Evolutionary conservation across 2,329 filamentous ascomycete genomes (phyloP).

Genomic region (Penicillium paneum): DNA sequence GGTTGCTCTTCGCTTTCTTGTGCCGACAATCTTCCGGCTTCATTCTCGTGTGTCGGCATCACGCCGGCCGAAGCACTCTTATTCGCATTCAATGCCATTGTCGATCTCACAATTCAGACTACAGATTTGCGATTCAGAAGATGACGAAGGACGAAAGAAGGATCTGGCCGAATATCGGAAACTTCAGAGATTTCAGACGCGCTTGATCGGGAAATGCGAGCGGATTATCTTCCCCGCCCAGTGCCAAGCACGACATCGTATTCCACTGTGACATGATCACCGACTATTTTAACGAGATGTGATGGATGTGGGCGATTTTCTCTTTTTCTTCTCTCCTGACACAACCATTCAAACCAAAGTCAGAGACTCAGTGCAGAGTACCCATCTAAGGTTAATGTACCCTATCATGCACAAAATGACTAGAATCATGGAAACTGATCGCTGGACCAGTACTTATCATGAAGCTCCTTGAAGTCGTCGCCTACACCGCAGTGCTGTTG

Average conservation of each 20-base stretch:
- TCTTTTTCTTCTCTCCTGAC: neutral
- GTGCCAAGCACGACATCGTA: slow-evolving; percentile 20
- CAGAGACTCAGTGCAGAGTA: slow-evolving; percentile 16
- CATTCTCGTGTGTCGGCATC: neutral
- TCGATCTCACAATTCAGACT: neutral
- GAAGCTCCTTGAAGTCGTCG: slow-evolving; percentile 21
- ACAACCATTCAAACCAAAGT: neutral
- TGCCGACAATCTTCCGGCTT: neutral
- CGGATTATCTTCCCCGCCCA: slow-evolving; percentile 2
- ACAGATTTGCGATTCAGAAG: neutral
- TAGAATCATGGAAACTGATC: slow-evolving; percentile 27
- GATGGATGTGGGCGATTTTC: neutral
- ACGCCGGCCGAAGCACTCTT: neutral
- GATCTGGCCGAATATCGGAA: neutral
- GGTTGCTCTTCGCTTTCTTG: slow-evolving; percentile 25
- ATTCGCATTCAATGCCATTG: slow-evolving; percentile 6
- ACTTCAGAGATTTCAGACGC: slow-evolving; percentile 1
- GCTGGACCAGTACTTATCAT: slow-evolving; percentile 21
- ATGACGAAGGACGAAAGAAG: neutral
- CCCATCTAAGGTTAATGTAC: slow-evolving; percentile 34
- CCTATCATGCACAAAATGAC: slow-evolving; percentile 21
- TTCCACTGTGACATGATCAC: neutral
- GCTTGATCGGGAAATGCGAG: slow-evolving; percentile 19
- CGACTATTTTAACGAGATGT: neutral
- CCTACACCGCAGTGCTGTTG: slow-evolving; percentile 17